Conservation (phyloP, 2,329 filamentous ascomycete genomes). For the Cadophora malorum region DNA sequence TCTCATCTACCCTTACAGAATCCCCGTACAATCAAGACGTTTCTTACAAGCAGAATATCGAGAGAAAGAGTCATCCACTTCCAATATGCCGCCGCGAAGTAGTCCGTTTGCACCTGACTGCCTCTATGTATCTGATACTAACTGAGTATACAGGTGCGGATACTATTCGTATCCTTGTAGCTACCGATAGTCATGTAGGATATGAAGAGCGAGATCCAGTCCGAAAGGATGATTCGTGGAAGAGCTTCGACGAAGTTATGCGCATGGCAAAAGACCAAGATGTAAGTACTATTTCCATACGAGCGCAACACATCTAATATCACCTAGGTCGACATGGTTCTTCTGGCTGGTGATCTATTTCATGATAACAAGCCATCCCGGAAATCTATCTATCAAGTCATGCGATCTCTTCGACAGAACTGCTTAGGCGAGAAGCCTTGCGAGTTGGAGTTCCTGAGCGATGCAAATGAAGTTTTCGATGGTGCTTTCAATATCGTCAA, state of each 20-base stretch:
- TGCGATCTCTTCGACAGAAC: constrained; percentile 91
- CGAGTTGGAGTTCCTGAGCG: constrained; percentile 91
- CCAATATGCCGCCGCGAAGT: constrained; percentile 40
- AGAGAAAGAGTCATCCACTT: neutral
- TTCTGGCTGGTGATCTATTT: constrained; percentile 93
- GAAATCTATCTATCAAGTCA: constrained; percentile 96
- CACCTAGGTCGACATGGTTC: constrained; percentile 85
- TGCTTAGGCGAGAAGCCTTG: constrained; percentile 96
- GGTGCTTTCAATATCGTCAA: constrained; percentile 93
- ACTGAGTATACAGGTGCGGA: constrained; percentile 57
- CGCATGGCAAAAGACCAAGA: constrained; percentile 83
- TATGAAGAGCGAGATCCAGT: constrained; percentile 93
- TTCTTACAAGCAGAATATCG: neutral
- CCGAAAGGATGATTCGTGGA: constrained; percentile 97
- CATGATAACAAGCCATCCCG: constrained; percentile 98
- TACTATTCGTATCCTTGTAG: constrained; percentile 91
- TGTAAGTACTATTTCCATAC: constrained; percentile 50
- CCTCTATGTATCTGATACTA: constrained; percentile 20
- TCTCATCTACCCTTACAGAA: neutral
- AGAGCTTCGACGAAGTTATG: constrained; percentile 95
- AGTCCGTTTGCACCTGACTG: constrained; percentile 25
- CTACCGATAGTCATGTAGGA: constrained; percentile 97
- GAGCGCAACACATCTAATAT: constrained; percentile 11
- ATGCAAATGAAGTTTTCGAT: constrained; percentile 89
- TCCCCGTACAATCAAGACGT: neutral